Evolutionary conservation across 257 asterid genomes (phyloP), one percentile per base, ranked within the genome.

Genomic region (Pogostemon cablin): DNA sequence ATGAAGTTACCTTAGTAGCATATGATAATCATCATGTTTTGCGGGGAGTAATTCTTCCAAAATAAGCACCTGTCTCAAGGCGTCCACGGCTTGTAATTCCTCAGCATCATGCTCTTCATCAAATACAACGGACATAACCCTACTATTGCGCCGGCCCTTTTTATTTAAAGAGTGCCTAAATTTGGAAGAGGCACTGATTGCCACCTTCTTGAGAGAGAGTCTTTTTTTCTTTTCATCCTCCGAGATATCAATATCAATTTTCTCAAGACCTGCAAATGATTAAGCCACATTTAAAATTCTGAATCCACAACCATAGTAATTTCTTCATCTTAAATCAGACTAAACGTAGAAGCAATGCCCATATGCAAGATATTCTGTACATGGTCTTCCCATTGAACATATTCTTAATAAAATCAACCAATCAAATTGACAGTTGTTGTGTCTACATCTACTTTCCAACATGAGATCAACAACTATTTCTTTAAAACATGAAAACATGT

Each of bases 11-110:
- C 95, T 87, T 12, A 86, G 78, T 20, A 88, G 72, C 77, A 73
- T 75, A 61, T 88, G 87, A 79, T 87, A 87, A 69, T 88, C 91
- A 49, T 88, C 86, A 55, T 84, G 90, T 46, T 82, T 83, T 1
- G 86, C 82, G 2, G 90, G 95, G 75, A 88, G 84, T 64, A 84
- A 77, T 66, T 88, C 95, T 68, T 80, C 87, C 75, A 80, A 70
- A 74, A 88, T 72, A 34, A 88, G 87, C 0, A 72, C 86, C 80
- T 88, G 95, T 1, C 91, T 84, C 65, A 88, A 72, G 77, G 88
- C 89, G 12, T 84, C 83, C 12, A 88, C 95, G 3, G 88, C 89
- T 69, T 79, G 78, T 42, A 77, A 2, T 42, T 86, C 95, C 83
- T 80, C 86, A 3, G 85, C 85, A 67, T 88, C 95, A 17, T 77